Base-by-base conservation (phyloP, 1,139 yeast genomes). In the Scheffersomyces quercinus region DNA sequence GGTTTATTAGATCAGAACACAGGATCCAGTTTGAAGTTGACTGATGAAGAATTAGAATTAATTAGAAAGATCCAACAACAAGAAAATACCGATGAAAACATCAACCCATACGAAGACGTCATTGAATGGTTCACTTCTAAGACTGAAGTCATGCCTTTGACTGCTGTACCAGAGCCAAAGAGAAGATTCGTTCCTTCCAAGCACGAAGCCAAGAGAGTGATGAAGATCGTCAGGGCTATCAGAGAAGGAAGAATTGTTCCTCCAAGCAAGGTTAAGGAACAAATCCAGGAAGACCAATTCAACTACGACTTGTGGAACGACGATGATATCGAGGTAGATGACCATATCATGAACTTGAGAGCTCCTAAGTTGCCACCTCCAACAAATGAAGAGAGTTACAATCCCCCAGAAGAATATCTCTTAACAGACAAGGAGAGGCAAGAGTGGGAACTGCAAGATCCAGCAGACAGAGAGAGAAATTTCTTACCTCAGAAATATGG, bases 331-430 rank as follows among this genome's bases (percentile, higher is more conserved):
- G 86, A 84, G 50, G 53, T 68, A 1, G 61, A 65, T 33, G 83
- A 80, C 55, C 97, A 91, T 66, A 75, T 90, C 35, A 90, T 90
- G 97, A 89, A 82, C 52, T 73, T 91, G 54, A 82, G 97, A 61
- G 99, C 99, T 15, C 99, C 99, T 33, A 93, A 93, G 65, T 60
- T 90, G 58, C 83, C 96, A 14, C 98, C 98, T 37, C 99, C 99
- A 48, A 89, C 97, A 1, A 83, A 95, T 61, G 99, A 91, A 55
- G 97, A 93, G 68, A 85, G 95, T 56, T 93, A 93, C 67, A 93
- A 93, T 60, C 99, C 99, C 37, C 99, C 99, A 11, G 97, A 80
- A 61, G 99, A 93, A 70, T 93, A 93, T 60, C 68, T 93, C 54
- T 71, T 88, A 49, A 83, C 82, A 11, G 87, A 82, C 42, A 93